phyloP scores from a whole-genome alignment of 306 rosid genomes.

The Castanospermum australe region DNA sequence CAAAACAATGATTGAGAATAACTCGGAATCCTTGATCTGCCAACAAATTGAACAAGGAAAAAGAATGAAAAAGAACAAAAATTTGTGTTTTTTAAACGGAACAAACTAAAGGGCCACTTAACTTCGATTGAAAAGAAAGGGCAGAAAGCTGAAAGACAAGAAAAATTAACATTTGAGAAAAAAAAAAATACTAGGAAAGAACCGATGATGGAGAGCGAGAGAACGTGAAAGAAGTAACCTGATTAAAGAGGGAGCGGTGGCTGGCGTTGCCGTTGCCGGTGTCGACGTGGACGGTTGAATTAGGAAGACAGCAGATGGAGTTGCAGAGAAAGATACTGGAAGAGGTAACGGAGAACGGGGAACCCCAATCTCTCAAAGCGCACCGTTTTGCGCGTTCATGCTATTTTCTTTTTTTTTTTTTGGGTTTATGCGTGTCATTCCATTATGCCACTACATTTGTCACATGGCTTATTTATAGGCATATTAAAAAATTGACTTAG shows the following conservation, averaged over 20 bases:
- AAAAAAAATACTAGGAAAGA: too few relatives aligned
- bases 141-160: not conserved
- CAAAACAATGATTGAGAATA: not conserved
- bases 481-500: too few relatives aligned
- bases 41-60: not conserved
- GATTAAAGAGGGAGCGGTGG: not conserved
- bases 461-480: too few relatives aligned
- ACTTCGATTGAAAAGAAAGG: not conserved
- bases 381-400: too few relatives aligned
- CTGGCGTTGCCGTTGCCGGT: not conserved
- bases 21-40: conserved; percentile 15
- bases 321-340: too few relatives aligned
- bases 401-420: too few relatives aligned
- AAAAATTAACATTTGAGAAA: not conserved
- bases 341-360: too few relatives aligned
- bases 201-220: not conserved
- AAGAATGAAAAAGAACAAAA: not conserved
- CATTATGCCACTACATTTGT: too few relatives aligned
- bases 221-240: not conserved
- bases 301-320: too few relatives aligned
- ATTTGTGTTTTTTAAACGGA: not conserved
- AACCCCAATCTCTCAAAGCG: too few relatives aligned
- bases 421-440: too few relatives aligned
- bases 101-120: not conserved
- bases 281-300: too few relatives aligned